Evolutionary conservation across 129 eudicot genomes (phyloP), one percentile per base, ranked within the genome.

Genomic region (Silybum marianum): DNA sequence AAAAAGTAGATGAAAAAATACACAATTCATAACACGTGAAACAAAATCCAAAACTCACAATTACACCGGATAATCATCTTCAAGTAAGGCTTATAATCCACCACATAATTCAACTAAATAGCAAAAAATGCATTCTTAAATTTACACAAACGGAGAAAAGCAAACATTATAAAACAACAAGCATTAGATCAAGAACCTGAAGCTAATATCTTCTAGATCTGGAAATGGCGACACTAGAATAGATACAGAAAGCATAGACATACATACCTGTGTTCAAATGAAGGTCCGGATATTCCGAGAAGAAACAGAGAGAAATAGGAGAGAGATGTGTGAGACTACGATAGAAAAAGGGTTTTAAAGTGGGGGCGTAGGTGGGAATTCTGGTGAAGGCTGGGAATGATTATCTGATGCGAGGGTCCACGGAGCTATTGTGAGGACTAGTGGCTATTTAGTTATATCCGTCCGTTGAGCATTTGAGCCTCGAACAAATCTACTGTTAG

Each of bases 401-500:
- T 76, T 40, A 46, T 70, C 24, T 77, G 73, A 21, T 36, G 38
- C 75, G 71, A 44, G 83, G n/a, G 65, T 67, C 32, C 80, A 63
- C 28, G 34, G 9, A 34, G n/a, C 40, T 73, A 12, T 9, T 7
- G 72, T 76, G 79, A 28, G 39, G 11, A 24, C 54, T 51, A 69
- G 22, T 62, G 40, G 70, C 21, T 21, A 36, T 82, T 46, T 80
- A 71, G 36, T 71, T 60, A 82, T 77, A 54, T 85, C 83, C 74
- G 85, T 83, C 88, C 85, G 68, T 26, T 18, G 32, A 66, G 69
- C 28, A 25, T 25, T 25, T 25, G 4, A 32, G 4, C 83, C 76
- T 85, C 84, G 82, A 75, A 72, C 8, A 81, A 75, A 71, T 86
- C 80, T 65, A 74, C 21, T 66, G 24, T 23, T 25, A 39, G 46